Percentiles rank a stretch among this genome's conserved stretches.
phyloP scores from a whole-genome alignment of 257 asterid genomes.

The Linderniella brevidens region DNA sequence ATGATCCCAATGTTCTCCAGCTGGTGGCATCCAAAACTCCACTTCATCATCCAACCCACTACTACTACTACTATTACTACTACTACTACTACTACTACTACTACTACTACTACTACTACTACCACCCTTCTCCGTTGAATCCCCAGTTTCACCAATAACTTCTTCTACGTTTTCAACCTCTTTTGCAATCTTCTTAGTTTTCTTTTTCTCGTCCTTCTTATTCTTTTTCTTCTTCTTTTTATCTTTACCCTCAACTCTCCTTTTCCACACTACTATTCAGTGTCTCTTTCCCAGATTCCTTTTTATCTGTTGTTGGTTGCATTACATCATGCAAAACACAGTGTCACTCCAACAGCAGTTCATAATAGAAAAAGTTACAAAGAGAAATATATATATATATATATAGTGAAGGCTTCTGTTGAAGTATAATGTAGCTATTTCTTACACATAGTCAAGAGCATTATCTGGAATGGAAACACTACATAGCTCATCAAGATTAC shows the following conservation, averaged over 20 bases:
- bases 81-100: conserved; percentile 17
- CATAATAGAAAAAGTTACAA: background rate
- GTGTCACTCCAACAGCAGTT: background rate
- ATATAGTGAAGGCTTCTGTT: too few relatives aligned
- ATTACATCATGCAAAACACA: conserved; percentile 7
- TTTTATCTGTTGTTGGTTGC: conserved; percentile 39
- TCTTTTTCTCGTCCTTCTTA: conserved; percentile 1
- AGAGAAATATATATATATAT: background rate
- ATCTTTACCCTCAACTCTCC: conserved; percentile 22
- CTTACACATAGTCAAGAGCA: too few relatives aligned
- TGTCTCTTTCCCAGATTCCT: conserved; percentile 35
- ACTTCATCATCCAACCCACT: conserved; percentile 36
- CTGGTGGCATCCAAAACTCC: conserved; percentile 87
- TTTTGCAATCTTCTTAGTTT: conserved; percentile 15
- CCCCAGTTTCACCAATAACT: conserved; percentile 33
- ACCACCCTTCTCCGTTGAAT: conserved; percentile 20
- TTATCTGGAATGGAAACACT: too few relatives aligned
- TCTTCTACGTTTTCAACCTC: conserved; percentile 23
- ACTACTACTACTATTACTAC: conserved; percentile 11
- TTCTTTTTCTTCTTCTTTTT: conserved; percentile 16
- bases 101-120: conserved; percentile 17
- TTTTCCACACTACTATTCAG: conserved; percentile 13
- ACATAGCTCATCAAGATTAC: too few relatives aligned
- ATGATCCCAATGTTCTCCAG: conserved; percentile 82
- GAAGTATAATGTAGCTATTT: too few relatives aligned